phyloP scores from a whole-genome alignment of 1,284 basidiomycete genomes.

The Athelia psychrophila region DNA sequence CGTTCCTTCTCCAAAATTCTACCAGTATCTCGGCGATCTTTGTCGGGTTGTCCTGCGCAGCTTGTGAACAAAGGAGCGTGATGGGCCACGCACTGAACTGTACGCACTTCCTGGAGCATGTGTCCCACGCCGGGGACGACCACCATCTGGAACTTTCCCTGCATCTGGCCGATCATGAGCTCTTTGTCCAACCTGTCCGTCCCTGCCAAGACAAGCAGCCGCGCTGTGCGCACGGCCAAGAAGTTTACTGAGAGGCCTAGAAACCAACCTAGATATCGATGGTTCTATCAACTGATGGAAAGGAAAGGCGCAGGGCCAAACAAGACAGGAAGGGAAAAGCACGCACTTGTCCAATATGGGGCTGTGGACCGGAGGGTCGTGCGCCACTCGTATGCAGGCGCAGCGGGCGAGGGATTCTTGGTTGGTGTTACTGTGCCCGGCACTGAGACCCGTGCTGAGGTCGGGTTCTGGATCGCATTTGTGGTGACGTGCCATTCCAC shows the following conservation, averaged over 20 bases:
- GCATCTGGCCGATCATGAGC: conserved; percentile 98
- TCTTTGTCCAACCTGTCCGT: conserved; percentile 91
- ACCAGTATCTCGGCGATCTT: conserved; percentile 40
- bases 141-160: conserved; percentile 94
- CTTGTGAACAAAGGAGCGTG: conserved; percentile 4
- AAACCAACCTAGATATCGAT: conserved; percentile 91
- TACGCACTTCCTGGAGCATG: conserved; percentile 85
- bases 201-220: conserved; percentile 88
- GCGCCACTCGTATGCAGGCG: conserved; percentile 66
- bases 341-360: conserved; percentile 85
- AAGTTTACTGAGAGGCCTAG: conserved; percentile 78
- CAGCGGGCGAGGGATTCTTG: conserved; percentile 33
- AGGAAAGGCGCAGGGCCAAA: not conserved
- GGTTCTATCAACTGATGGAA: not conserved
- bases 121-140: conserved; percentile 89
- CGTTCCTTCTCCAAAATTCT: conserved; percentile 26
- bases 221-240: conserved; percentile 72
- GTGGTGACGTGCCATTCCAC: conserved; percentile 90
- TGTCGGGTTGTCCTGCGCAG: conserved; percentile 76
- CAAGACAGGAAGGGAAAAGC: not conserved
- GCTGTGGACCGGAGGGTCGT: conserved; percentile 84
- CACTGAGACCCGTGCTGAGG: conserved; percentile 83
- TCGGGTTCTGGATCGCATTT: conserved; percentile 74
- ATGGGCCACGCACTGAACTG: conserved; percentile 3
- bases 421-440: conserved; percentile 68